These are phyloP conservation scores for Talaromyces piceae DNA, from an alignment of 2,329 filamentous ascomycete species.

Conservation along the genomic window DNA sequence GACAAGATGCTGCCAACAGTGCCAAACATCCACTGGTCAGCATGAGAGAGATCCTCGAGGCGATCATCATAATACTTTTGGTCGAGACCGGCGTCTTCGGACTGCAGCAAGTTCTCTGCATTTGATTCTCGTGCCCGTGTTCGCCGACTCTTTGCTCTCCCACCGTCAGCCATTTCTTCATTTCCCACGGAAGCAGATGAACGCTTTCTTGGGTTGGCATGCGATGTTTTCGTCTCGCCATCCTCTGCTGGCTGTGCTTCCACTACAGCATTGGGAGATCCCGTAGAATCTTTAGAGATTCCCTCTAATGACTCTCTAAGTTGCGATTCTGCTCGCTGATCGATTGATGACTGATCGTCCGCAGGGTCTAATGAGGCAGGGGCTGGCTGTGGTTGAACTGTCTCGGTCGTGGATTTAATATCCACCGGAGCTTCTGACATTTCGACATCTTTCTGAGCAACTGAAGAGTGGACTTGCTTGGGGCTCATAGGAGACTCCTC, in stretches of 20 bases:
- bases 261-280: conserved; percentile 13
- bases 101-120: conserved; percentile 38
- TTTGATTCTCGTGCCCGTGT: conserved; percentile 53
- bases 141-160: conserved; percentile 53
- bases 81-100: conserved; percentile 45
- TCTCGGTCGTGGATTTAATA: not conserved
- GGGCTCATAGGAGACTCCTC: conserved; percentile 6
- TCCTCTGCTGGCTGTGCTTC: conserved; percentile 20
- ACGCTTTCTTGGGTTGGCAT: conserved; percentile 47
- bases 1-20: conserved; percentile 46
- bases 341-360: conserved; percentile 28
- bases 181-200: conserved; percentile 54
- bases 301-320: conserved; percentile 30
- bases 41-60: conserved; percentile 45
- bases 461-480: conserved; percentile 9
- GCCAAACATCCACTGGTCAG: conserved; percentile 52
- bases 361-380: conserved; percentile 13
- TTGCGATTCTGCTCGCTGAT: conserved; percentile 30
- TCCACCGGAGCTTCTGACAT: conserved; percentile 2
- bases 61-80: conserved; percentile 50
- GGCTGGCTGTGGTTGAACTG: conserved; percentile 5
- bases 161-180: conserved; percentile 50
- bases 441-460: not conserved
- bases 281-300: conserved; percentile 19
- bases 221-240: conserved; percentile 29